phyloP scores from a whole-genome alignment of 768 basidiomycete species.

The Pleurotus platypus region DNA sequence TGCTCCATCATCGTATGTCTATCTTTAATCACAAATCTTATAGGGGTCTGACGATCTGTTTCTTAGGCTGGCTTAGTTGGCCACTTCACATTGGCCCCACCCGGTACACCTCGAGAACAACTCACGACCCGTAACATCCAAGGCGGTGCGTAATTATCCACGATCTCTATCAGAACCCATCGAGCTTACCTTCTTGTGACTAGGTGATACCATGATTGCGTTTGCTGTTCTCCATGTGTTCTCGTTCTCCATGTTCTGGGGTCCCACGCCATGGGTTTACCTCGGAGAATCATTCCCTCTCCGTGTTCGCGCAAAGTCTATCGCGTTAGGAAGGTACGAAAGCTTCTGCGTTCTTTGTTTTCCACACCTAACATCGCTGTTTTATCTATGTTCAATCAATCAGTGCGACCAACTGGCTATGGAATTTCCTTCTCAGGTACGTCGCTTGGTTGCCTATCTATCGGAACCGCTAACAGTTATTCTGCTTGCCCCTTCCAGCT shows the following conservation, averaged over 20 bases:
- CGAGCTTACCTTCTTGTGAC: background rate
- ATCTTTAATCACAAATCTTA: background rate
- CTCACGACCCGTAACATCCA: constrained; percentile 54
- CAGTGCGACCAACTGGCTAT: constrained; percentile 55
- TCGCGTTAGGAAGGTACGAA: constrained; percentile 60
- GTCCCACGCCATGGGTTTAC: constrained; percentile 74
- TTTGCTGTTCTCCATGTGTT: constrained; percentile 79
- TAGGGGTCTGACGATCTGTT: background rate
- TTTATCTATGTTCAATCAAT: background rate
- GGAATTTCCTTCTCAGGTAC: constrained; percentile 62
- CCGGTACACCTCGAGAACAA: constrained; percentile 38
- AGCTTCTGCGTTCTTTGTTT: background rate
- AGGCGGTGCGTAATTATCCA: constrained; percentile 32
- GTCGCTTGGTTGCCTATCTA: background rate
- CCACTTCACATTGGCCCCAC: constrained; percentile 59
- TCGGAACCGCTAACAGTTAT: no score
- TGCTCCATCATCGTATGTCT: constrained; percentile 57
- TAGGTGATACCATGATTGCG: constrained; percentile 64
- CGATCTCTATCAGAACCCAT: background rate
- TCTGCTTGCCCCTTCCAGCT: constrained; percentile 18
- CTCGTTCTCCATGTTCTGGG: constrained; percentile 73
- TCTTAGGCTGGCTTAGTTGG: constrained; percentile 65
- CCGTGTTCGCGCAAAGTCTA: constrained; percentile 72
- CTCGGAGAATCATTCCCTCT: constrained; percentile 79
- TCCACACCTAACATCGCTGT: background rate